phyloP scores from a whole-genome alignment of 306 rosid species.

The Cucurbita maxima region DNA sequence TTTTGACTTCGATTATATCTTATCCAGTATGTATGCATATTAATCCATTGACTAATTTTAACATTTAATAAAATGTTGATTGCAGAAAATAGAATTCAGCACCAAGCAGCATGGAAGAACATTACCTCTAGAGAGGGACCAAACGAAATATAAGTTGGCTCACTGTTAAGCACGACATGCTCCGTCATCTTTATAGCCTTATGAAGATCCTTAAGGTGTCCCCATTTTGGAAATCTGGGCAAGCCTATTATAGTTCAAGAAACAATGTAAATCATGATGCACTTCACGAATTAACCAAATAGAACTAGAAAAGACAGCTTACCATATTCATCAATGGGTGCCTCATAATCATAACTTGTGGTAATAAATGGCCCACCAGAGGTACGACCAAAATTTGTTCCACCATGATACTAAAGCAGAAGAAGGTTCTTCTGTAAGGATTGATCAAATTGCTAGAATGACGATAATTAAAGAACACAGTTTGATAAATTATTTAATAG shows the following conservation, averaged over 20 bases:
- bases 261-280: not conserved
- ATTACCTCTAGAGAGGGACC: conserved; percentile 74
- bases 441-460: not conserved
- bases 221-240: conserved; percentile 92
- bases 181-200: conserved; percentile 71
- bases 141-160: conserved; percentile 34
- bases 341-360: conserved; percentile 94
- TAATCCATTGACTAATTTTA: not conserved
- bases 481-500: not conserved
- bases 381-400: conserved; percentile 93
- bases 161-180: conserved; percentile 41
- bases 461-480: not conserved
- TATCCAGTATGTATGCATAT: not conserved
- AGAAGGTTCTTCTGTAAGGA: conserved; percentile 6
- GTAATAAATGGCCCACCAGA: conserved; percentile 97
- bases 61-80: not conserved
- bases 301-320: not conserved
- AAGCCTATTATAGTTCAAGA: conserved; percentile 31
- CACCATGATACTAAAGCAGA: conserved; percentile 70
- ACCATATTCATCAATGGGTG: conserved; percentile 96
- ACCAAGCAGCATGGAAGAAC: conserved; percentile 4
- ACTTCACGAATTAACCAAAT: not conserved
- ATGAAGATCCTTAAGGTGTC: conserved; percentile 90
- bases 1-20: not conserved
- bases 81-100: not conserved